Conservation (phyloP, 1,139 yeast species). For the Suhomyces coccinellae region DNA sequence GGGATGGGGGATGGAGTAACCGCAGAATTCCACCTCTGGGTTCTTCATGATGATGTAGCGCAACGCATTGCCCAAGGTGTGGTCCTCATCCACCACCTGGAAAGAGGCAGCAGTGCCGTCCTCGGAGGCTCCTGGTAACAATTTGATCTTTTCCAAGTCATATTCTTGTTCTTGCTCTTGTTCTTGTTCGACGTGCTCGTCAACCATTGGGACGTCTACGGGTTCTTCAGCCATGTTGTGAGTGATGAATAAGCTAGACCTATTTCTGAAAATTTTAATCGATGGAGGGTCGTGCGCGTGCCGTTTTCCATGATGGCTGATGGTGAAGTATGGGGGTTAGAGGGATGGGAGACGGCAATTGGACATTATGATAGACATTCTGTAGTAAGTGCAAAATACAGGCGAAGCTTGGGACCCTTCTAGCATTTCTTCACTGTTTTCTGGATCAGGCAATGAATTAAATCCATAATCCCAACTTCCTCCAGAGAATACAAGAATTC, state of each 20-base stretch:
- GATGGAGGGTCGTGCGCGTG: conserved; percentile 9
- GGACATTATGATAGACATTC: too few species aligned
- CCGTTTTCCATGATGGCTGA: not conserved
- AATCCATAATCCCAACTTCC: too few species aligned
- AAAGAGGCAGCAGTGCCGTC: conserved; percentile 96
- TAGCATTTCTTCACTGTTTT: too few species aligned
- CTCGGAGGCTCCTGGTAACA: conserved; percentile 88
- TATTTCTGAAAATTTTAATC: conserved; percentile 12
- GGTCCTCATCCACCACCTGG: conserved; percentile 91
- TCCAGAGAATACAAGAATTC: too few species aligned
- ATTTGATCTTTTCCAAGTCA: conserved; percentile 52
- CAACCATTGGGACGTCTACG: conserved; percentile 28
- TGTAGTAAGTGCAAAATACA: too few species aligned
- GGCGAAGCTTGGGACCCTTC: not conserved
- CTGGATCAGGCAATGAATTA: too few species aligned
- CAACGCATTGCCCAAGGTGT: conserved; percentile 90
- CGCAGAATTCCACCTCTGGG: conserved; percentile 97
- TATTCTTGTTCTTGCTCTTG: conserved; percentile 39
- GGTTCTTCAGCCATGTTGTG: conserved; percentile 23
- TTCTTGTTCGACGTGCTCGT: conserved; percentile 18
- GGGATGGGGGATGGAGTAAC: conserved; percentile 98
- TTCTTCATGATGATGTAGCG: conserved; percentile 95
- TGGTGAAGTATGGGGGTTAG: too few species aligned
- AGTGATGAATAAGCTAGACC: conserved; percentile 4
- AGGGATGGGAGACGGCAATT: not conserved